Evolutionary conservation across 257 asterid genomes (phyloP), one percentile per base, ranked within the genome.

Genomic region (Solanum sitiens): DNA sequence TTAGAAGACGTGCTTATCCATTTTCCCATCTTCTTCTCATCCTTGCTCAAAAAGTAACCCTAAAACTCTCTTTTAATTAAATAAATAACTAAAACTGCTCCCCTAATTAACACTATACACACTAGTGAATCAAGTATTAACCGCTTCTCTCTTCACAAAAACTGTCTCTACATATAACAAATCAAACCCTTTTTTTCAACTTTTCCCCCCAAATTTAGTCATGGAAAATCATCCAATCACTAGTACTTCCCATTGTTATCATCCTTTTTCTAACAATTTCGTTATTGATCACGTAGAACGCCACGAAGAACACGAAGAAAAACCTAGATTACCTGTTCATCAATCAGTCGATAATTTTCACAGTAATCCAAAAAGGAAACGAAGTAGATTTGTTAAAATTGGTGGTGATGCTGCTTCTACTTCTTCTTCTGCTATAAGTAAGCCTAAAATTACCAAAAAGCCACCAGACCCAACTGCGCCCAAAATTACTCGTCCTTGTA

Each of bases 401-500:
- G 90, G 86, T n/a, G 30, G 25, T 40, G n/a, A 25, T 18, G 25
- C 11, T 40, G 11, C 44, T 40, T 9, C 42, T 39, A 9, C 44
- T 39, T 56, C 63, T 18, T 6, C 65, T 56, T 6, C 63, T 5
- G 6, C 1, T 15, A 50, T 50, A 4, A 37, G 10, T 50, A 90
- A 88, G 45, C 88, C 94, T 13, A 93, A 82, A 53, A 86, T 83
- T 87, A 11, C 88, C 35, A 86, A 88, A 89, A 86, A 95, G 86
- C 86, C 70, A 5, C 94, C 95, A 7, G 94, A 92, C 89, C 92
- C 95, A 21, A n/a, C 56, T 79, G 93, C 95, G 42, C 92, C 95
- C 0, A 92, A 92, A 39, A 94, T 93, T 85, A 94, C 96, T 2
- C 32, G 85, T 21, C 98, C 98, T 0, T 97, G 99, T 88, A 92